phyloP scores from a whole-genome alignment of 2,329 filamentous ascomycete genomes.

The Phialophora tarda region DNA sequence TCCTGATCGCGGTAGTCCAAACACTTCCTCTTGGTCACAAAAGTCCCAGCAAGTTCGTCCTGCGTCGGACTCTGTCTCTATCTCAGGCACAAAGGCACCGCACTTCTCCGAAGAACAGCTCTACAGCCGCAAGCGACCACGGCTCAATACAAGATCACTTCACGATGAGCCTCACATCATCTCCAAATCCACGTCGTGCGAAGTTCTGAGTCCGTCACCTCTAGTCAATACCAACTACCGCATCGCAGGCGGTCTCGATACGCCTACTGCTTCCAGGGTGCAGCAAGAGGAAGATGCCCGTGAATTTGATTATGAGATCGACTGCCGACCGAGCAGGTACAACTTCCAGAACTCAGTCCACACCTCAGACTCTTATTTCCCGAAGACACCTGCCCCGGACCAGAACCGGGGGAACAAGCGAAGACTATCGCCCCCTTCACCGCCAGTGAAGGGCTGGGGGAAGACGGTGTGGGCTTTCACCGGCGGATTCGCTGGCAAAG shows the following conservation, averaged over 20 bases:
- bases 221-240: slow-evolving; percentile 49
- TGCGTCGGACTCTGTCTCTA: slow-evolving; percentile 7
- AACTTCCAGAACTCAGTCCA: slow-evolving; percentile 43
- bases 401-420: slow-evolving; percentile 10
- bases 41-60: neutral
- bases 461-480: slow-evolving; percentile 51
- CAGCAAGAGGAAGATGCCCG: slow-evolving; percentile 37
- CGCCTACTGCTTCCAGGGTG: slow-evolving; percentile 40
- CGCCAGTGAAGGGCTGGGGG: slow-evolving; percentile 45
- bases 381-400: slow-evolving; percentile 26
- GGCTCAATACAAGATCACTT: slow-evolving; percentile 10
- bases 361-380: slow-evolving; percentile 34
- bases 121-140: slow-evolving; percentile 27
- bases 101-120: slow-evolving; percentile 1
- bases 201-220: slow-evolving; percentile 44
- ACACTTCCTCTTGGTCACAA: slow-evolving; percentile 13
- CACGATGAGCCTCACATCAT: slow-evolving; percentile 1
- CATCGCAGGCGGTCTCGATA: slow-evolving; percentile 45
- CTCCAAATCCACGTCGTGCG: slow-evolving; percentile 10
- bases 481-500: slow-evolving; percentile 63
- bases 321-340: slow-evolving; percentile 53
- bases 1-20: slow-evolving; percentile 16
- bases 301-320: slow-evolving; percentile 44
- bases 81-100: neutral
- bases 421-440: slow-evolving; percentile 24